These are phyloP conservation scores for Sistotremastrum niveocremeum DNA, from an alignment of 768 basidiomycete species.

Conservation along the genomic window DNA sequence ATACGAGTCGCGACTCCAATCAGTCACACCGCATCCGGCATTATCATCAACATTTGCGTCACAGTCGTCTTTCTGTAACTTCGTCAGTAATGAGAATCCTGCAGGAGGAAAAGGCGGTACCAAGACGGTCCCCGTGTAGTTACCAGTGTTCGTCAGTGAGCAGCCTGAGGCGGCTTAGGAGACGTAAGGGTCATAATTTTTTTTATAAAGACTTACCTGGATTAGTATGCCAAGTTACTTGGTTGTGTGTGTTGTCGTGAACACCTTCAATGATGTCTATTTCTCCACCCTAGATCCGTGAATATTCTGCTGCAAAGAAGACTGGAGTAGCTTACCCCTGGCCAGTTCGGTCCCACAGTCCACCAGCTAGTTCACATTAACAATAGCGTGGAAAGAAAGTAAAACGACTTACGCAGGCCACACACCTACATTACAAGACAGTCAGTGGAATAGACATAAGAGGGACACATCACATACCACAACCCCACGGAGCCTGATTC, in stretches of 20 bases:
- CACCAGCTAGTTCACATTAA: background rate
- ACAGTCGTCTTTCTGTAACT: slow-evolving; percentile 28
- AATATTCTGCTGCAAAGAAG: background rate
- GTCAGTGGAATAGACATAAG: background rate
- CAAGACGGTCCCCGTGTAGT: slow-evolving; percentile 50
- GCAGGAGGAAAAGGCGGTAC: slow-evolving; percentile 18
- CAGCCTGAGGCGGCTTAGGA: slow-evolving; percentile 32
- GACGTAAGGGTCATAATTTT: no score
- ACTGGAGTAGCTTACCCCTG: slow-evolving; percentile 30
- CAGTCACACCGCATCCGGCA: slow-evolving; percentile 65
- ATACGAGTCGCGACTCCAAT: slow-evolving; percentile 74
- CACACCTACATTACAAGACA: slow-evolving; percentile 29
- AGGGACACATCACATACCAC: slow-evolving; percentile 35
- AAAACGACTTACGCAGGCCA: slow-evolving; percentile 75
- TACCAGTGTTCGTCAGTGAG: slow-evolving; percentile 34
- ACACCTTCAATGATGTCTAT: slow-evolving; percentile 80
- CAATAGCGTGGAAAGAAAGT: background rate
- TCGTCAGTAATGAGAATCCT: background rate
- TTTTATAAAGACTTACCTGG: slow-evolving; percentile 29
- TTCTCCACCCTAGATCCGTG: slow-evolving; percentile 44
- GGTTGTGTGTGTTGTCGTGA: slow-evolving; percentile 73
- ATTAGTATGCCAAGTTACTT: slow-evolving; percentile 69
- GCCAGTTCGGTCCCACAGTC: slow-evolving; percentile 30
- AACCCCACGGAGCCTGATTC: slow-evolving; percentile 78
- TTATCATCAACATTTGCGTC: slow-evolving; percentile 36